These are phyloP conservation scores for Cryoendolithus antarcticus DNA, from an alignment of 2,329 filamentous ascomycete genomes.

Conservation along the genomic window DNA sequence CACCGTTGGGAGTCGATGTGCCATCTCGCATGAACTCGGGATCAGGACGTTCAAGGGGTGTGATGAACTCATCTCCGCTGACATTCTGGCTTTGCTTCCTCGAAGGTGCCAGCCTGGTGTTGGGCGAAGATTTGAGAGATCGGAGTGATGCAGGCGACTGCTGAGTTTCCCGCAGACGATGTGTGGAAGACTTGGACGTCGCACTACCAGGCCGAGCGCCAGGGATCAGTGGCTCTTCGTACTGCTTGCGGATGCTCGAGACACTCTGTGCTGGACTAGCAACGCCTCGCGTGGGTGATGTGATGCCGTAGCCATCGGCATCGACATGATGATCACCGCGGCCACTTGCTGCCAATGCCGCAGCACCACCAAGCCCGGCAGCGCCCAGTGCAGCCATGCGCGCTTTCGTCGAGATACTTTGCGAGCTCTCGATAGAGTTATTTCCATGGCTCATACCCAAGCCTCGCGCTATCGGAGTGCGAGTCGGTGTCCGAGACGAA, in stretches of 20 bases:
- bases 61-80: conserved; percentile 32
- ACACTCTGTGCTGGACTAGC: conserved; percentile 81
- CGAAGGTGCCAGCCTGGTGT: conserved; percentile 43
- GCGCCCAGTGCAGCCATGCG: conserved; percentile 26
- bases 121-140: conserved; percentile 46
- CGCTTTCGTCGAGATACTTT: conserved; percentile 26
- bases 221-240: conserved; percentile 40
- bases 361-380: conserved; percentile 26
- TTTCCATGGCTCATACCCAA: conserved; percentile 57
- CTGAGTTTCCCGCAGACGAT: conserved; percentile 42
- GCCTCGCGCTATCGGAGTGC: conserved; percentile 44
- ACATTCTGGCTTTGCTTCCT: conserved; percentile 40
- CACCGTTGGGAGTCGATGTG: conserved; percentile 16
- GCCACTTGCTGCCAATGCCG: conserved; percentile 39
- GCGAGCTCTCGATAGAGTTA: conserved; percentile 33
- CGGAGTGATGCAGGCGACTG: conserved; percentile 47
- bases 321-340: conserved; percentile 43
- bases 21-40: conserved; percentile 37
- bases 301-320: conserved; percentile 21
- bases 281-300: conserved; percentile 42
- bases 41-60: conserved; percentile 24
- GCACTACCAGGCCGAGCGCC: conserved; percentile 20
- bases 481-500: conserved; percentile 48
- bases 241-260: conserved; percentile 48
- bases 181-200: conserved; percentile 44